Evolutionary conservation across 192 early-diverging fungal species (phyloP), one percentile per base, ranked within the genome.

Genomic region (Linnemannia schmuckeri): DNA sequence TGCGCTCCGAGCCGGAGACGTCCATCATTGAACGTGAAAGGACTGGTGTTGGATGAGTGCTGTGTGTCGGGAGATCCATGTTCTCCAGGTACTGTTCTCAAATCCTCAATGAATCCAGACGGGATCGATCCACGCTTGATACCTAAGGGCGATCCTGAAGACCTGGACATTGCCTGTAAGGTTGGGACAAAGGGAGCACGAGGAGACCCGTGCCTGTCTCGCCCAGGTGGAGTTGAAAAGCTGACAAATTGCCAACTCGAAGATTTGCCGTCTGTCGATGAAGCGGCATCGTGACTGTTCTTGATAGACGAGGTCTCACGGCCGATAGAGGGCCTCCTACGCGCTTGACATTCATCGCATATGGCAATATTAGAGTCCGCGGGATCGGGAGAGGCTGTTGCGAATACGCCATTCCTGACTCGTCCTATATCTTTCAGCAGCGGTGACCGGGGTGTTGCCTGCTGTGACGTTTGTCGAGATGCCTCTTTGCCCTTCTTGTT

Each of bases 221-320:
- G 74, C 4, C 84, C 75, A 24, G 85, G 85, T 5, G 85, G 79
- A 3, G 85, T 87, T 6, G 85, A 71, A 68, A 87, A 81, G 12
- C 76, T 77, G 52, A 87, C 76, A 7, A 87, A 49, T 33, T 87
- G 85, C 85, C 85, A 87, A 41, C 85, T 87, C 1, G 85, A 87
- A 30, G 85, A 44, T 54, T 87, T 87, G 6, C 85, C 85, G 37
- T 87, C 85, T 8, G 79, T 87, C 5, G 85, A 87, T 0, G 85
- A 81, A 4, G 85, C 85, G n/a, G 41, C 75, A 22, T 86, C 84
- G 15, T 81, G 79, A 20, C 63, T 76, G 22, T 70, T 72, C 52
- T 66, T 76, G 22, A 42, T 47, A 1, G 75, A 27, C 13, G 22
- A 13, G 27, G 38, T 57, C 41, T 74, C 63, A 6, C 84, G 74